Evolutionary conservation across 495 filamentous ascomycete genomes (phyloP).

Genomic region (Hypoxylon rickii): DNA sequence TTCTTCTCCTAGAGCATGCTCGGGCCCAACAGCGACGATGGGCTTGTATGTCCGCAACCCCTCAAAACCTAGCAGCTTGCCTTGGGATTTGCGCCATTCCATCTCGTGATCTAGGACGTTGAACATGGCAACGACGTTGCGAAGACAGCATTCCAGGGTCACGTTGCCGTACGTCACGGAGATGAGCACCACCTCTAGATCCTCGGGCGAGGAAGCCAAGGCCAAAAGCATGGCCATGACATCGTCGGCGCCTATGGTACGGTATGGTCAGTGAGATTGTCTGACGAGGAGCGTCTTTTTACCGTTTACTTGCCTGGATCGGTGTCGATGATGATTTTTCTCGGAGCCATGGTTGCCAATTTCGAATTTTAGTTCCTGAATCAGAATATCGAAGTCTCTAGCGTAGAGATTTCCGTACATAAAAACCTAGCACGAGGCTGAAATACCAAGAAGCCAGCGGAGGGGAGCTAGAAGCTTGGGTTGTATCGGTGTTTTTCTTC

Average conservation of each 20-base stretch:
- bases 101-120: slow-evolving; percentile 90
- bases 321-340: slow-evolving; percentile 90
- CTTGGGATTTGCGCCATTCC: slow-evolving; percentile 74
- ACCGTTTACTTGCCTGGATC: slow-evolving; percentile 66
- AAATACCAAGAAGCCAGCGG: neutral
- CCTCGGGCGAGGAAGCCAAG: slow-evolving; percentile 78
- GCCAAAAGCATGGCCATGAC: slow-evolving; percentile 82
- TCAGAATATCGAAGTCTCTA: neutral
- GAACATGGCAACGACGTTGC: slow-evolving; percentile 90
- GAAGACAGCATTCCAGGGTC: slow-evolving; percentile 81
- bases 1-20: slow-evolving; percentile 83
- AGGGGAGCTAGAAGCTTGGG: neutral
- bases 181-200: slow-evolving; percentile 85
- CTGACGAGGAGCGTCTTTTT: neutral
- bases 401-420: neutral
- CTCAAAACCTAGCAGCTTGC: slow-evolving; percentile 68
- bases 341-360: slow-evolving; percentile 57
- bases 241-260: slow-evolving; percentile 79
- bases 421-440: neutral
- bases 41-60: slow-evolving; percentile 71
- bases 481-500: too few relatives aligned
- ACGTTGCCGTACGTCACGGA: slow-evolving; percentile 95
- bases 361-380: too few relatives aligned
- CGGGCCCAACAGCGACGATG: slow-evolving; percentile 82
- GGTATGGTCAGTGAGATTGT: slow-evolving; percentile 6